Percentiles rank a stretch among this genome's conserved stretches.
phyloP scores from a whole-genome alignment of 2,329 filamentous ascomycete genomes.

The Lachnellula occidentalis region DNA sequence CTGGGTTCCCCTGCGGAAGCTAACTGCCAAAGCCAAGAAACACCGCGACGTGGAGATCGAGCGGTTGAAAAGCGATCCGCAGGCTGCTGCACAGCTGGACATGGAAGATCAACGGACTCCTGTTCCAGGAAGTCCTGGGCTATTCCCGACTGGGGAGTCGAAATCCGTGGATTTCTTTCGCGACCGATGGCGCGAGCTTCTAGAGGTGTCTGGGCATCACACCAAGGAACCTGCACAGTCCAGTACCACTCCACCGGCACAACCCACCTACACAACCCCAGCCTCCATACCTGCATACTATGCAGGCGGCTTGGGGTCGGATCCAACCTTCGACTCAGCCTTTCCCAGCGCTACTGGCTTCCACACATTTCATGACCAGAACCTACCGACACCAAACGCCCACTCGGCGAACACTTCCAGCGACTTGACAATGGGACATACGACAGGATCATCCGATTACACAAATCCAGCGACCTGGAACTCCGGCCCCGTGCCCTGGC shows the following conservation, averaged over 20 bases:
- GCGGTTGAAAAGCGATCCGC: slow-evolving; percentile 26
- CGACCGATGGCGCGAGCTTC: slow-evolving; percentile 30
- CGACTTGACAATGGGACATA: neutral
- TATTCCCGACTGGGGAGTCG: slow-evolving; percentile 15
- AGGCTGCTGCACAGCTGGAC: slow-evolving; percentile 23
- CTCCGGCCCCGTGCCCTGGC: slow-evolving; percentile 20
- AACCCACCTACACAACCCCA: neutral
- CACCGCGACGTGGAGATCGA: slow-evolving; percentile 32
- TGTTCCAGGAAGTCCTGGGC: slow-evolving; percentile 28
- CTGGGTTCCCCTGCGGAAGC: slow-evolving; percentile 54
- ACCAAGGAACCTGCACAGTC: neutral
- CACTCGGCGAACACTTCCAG: slow-evolving; percentile 1
- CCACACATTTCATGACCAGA: neutral
- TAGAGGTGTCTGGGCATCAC: slow-evolving; percentile 4
- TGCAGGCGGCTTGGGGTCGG: neutral
- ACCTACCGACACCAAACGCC: neutral
- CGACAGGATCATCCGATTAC: neutral
- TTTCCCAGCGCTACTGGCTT: neutral
- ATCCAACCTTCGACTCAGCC: slow-evolving; percentile 3
- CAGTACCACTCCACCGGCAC: neutral
- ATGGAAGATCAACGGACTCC: slow-evolving; percentile 18
- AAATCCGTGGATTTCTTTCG: slow-evolving; percentile 21
- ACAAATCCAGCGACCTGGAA: slow-evolving; percentile 8
- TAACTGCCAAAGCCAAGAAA: slow-evolving; percentile 50
- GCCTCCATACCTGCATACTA: neutral